Conservation (phyloP, 139 green algal species). For the Tetraselmis chui region DNA sequence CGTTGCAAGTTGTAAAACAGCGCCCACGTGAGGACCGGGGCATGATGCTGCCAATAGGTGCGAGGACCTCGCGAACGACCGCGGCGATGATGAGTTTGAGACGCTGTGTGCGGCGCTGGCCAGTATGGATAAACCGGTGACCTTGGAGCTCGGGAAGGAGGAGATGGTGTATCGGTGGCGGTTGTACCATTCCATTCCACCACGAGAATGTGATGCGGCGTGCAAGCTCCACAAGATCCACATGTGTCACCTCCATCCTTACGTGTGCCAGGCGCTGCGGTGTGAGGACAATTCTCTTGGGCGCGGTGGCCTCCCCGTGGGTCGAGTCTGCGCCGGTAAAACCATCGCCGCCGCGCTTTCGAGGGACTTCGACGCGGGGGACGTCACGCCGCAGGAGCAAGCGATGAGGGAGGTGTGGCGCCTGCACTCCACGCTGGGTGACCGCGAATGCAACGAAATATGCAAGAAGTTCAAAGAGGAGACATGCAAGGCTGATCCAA, state of each 20-base stretch:
- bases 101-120: background rate
- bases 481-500: background rate
- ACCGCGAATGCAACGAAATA: background rate
- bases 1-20: too few species aligned
- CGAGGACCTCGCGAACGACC: background rate
- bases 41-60: background rate
- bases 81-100: background rate
- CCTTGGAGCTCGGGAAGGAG: background rate
- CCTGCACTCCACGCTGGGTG: background rate
- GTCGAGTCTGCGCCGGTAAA: background rate
- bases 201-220: background rate
- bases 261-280: background rate
- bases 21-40: too few species aligned
- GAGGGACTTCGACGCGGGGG: background rate
- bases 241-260: background rate
- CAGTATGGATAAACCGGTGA: background rate
- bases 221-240: background rate
- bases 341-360: background rate
- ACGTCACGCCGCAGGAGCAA: background rate
- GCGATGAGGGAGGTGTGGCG: background rate
- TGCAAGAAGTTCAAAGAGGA: background rate
- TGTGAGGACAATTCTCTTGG: background rate
- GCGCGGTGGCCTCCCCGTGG: background rate
- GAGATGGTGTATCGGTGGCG: background rate
- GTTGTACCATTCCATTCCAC: background rate